Conservation (phyloP, 2,329 filamentous ascomycete genomes). For the Aureobasidium pullulans region DNA sequence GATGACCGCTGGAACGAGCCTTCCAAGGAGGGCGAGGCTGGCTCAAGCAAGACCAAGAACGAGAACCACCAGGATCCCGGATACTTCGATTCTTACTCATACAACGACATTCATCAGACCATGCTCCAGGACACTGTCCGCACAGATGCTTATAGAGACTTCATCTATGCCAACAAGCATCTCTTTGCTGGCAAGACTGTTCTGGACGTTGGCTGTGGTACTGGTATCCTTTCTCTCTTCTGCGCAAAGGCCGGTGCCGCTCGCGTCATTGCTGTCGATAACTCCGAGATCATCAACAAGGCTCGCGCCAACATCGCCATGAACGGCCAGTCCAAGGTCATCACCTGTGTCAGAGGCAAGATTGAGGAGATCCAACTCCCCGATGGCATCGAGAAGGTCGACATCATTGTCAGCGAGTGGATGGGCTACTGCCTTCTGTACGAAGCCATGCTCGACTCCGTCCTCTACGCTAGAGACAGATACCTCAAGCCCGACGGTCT, state of each 20-base stretch:
- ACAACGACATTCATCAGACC: slow-evolving; percentile 74
- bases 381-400: slow-evolving; percentile 60
- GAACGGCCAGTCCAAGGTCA: slow-evolving; percentile 65
- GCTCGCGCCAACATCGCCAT: slow-evolving; percentile 76
- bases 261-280: slow-evolving; percentile 84
- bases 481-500: slow-evolving; percentile 76
- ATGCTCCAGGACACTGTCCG: slow-evolving; percentile 90
- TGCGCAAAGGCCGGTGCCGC: slow-evolving; percentile 83
- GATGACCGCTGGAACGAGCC: slow-evolving; percentile 21
- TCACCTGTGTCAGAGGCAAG: slow-evolving; percentile 75
- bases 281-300: slow-evolving; percentile 81
- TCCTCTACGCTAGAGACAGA: slow-evolving; percentile 78
- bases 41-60: slow-evolving; percentile 12
- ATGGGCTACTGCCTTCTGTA: slow-evolving; percentile 94
- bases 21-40: slow-evolving; percentile 9
- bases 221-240: slow-evolving; percentile 87
- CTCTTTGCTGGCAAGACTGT: slow-evolving; percentile 81
- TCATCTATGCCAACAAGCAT: slow-evolving; percentile 86
- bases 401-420: slow-evolving; percentile 95
- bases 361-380: slow-evolving; percentile 78
- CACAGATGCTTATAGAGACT: slow-evolving; percentile 88
- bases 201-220: slow-evolving; percentile 79
- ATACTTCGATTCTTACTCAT: slow-evolving; percentile 23
- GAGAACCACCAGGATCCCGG: slow-evolving; percentile 19
- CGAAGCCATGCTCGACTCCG: slow-evolving; percentile 91